Evolutionary conservation across 2,329 filamentous ascomycete genomes (phyloP).

Genomic region (Macroventuria anomochaeta): DNA sequence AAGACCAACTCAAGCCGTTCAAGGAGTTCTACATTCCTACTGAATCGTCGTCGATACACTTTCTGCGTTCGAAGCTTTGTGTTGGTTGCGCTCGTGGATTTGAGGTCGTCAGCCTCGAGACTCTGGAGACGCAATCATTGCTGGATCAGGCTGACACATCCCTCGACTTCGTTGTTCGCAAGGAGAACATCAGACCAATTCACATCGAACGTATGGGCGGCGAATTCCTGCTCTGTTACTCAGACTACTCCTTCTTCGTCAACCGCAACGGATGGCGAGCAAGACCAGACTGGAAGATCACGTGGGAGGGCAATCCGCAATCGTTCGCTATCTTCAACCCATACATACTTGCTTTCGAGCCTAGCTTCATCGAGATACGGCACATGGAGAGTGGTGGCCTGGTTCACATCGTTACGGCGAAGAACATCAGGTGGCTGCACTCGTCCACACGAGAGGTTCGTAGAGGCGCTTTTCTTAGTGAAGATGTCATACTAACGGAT

Average conservation of each 20-base stretch:
- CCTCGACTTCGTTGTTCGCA: constrained; percentile 92
- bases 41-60: constrained; percentile 97
- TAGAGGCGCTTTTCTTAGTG: not conserved
- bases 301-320: constrained; percentile 93
- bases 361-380: constrained; percentile 95
- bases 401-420: constrained; percentile 94
- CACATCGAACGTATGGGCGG: constrained; percentile 97
- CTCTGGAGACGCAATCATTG: constrained; percentile 95
- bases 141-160: constrained; percentile 98
- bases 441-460: constrained; percentile 92
- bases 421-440: constrained; percentile 97
- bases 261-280: constrained; percentile 98
- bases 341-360: constrained; percentile 96
- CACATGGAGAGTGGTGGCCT: constrained; percentile 90
- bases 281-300: constrained; percentile 93
- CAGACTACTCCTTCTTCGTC: constrained; percentile 98
- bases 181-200: constrained; percentile 92
- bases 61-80: constrained; percentile 94
- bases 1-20: constrained; percentile 87
- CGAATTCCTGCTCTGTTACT: constrained; percentile 97
- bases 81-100: constrained; percentile 95
- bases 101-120: constrained; percentile 95
- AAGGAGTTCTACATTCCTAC: constrained; percentile 97
- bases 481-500: not conserved
- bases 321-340: constrained; percentile 94